A percentile compares a stretch with the other conserved stretches of the same genome.
Conservation (phyloP, 495 filamentous ascomycete species). For the Geoglossum glabrum region DNA sequence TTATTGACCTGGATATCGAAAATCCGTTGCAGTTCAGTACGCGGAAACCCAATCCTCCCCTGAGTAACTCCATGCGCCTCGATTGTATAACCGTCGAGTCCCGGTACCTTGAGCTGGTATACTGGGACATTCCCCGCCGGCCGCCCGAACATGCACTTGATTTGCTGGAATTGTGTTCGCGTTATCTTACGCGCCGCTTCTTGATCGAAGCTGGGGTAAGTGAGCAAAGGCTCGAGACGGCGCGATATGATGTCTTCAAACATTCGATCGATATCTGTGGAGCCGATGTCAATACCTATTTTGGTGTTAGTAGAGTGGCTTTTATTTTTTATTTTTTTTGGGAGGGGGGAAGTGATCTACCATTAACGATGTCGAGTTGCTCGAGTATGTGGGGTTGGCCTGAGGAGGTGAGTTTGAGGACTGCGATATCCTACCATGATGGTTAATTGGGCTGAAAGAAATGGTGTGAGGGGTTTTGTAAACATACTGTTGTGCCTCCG, state of each 20-base stretch:
- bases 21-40: constrained; percentile 27
- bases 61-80: not conserved
- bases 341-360: constrained; percentile 5
- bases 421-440: constrained; percentile 19
- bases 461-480: not conserved
- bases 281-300: constrained; percentile 14
- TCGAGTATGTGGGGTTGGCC: constrained; percentile 17
- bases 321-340: not conserved
- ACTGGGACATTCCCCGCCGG: not conserved
- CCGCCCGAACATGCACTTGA: constrained; percentile 22
- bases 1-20: constrained; percentile 36
- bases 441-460: not conserved
- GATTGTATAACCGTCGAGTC: not conserved
- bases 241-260: constrained; percentile 14
- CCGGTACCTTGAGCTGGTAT: not conserved
- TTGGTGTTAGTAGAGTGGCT: constrained; percentile 9
- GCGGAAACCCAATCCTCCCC: not conserved
- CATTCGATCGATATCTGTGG: constrained; percentile 20
- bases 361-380: constrained; percentile 23
- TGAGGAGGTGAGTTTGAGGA: constrained; percentile 17
- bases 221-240: constrained; percentile 12
- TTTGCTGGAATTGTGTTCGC: constrained; percentile 18
- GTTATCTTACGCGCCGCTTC: constrained; percentile 19
- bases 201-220: not conserved
- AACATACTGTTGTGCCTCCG: constrained; percentile 29